A percentile compares a stretch with the other conserved stretches of the same genome.
phyloP scores from a whole-genome alignment of 345 rosid species.

The Populus tremula region DNA sequence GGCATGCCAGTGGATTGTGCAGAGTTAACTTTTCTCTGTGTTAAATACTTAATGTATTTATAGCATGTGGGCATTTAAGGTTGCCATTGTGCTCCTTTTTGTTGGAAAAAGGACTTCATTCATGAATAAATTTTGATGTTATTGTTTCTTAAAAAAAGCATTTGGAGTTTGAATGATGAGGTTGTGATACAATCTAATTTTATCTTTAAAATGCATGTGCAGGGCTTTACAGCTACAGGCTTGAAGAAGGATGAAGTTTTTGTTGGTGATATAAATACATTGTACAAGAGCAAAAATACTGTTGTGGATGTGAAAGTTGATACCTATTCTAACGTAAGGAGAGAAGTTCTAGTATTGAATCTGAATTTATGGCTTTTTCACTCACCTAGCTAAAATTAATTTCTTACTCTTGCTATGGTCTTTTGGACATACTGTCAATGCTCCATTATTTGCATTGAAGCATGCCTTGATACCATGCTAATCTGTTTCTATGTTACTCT shows the following conservation, averaged over 20 bases:
- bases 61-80: background rate
- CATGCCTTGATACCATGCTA: background rate
- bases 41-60: background rate
- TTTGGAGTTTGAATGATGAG: background rate
- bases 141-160: constrained; percentile 4
- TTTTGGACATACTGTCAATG: background rate
- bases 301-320: constrained; percentile 74
- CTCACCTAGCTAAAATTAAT: background rate
- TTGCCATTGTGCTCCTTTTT: background rate
- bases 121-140: background rate
- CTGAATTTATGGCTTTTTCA: background rate
- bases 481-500: background rate
- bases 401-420: background rate
- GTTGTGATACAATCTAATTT: background rate
- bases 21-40: background rate
- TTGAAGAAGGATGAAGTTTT: constrained; percentile 59
- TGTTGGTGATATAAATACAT: constrained; percentile 64
- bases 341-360: constrained; percentile 10
- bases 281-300: constrained; percentile 59
- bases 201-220: constrained; percentile 18
- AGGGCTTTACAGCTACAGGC: constrained; percentile 75
- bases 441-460: background rate
- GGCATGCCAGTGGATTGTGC: background rate
- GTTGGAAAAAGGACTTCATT: background rate
- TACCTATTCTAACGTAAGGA: constrained; percentile 60